Conservation (phyloP, 352 stramenopile species). For the Phytophthora citrophthora region DNA sequence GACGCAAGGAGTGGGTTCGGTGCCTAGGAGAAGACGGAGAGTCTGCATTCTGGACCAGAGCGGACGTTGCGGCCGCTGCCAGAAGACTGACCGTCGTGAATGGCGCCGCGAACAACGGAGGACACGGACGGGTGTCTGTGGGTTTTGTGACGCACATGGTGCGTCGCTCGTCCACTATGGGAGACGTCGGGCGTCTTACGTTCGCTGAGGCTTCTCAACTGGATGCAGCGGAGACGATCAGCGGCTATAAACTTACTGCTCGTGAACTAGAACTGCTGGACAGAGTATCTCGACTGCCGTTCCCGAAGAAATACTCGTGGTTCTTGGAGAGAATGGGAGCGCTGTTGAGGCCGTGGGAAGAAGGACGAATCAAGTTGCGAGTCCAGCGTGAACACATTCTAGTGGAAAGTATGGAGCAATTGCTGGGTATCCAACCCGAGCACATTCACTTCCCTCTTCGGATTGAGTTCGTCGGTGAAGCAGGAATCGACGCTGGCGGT, state of each 20-base stretch:
- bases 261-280: constrained; percentile 71
- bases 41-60: constrained; percentile 73
- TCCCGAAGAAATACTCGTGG: constrained; percentile 85
- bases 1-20: constrained; percentile 85
- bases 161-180: constrained; percentile 61
- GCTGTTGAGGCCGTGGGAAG: constrained; percentile 73
- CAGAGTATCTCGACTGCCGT: constrained; percentile 67
- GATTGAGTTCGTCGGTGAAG: constrained; percentile 88
- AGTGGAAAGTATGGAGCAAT: constrained; percentile 83
- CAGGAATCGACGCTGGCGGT: constrained; percentile 78
- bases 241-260: constrained; percentile 61
- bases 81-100: constrained; percentile 34
- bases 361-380: constrained; percentile 84
- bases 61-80: constrained; percentile 43
- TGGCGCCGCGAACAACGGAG: neutral
- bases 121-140: constrained; percentile 48
- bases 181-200: constrained; percentile 54
- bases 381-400: constrained; percentile 78
- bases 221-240: constrained; percentile 71
- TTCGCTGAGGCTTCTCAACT: constrained; percentile 70
- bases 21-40: constrained; percentile 63
- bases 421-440: constrained; percentile 74
- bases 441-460: constrained; percentile 83
- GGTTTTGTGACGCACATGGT: constrained; percentile 79
- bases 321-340: constrained; percentile 79